phyloP scores from a whole-genome alignment of 2,329 filamentous ascomycete species.

The Aspergillus ochraceoroseus region DNA sequence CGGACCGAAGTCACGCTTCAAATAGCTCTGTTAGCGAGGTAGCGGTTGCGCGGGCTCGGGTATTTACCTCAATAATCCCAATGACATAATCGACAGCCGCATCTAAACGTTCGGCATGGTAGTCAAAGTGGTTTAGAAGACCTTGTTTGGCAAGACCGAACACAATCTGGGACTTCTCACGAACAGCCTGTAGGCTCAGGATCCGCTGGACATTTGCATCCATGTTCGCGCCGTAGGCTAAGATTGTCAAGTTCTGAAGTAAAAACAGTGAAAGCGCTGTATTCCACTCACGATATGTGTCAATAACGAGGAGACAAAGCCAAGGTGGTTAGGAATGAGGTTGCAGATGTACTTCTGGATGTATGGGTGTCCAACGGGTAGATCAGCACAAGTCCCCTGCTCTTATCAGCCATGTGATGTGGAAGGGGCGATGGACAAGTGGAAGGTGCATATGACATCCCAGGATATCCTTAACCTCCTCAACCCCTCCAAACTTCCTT shows the following conservation, averaged over 20 bases:
- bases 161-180: constrained; percentile 26
- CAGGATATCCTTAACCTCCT: too few relatives aligned
- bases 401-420: constrained; percentile 9
- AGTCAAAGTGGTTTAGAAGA: constrained; percentile 43
- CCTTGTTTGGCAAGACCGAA: constrained; percentile 38
- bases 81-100: constrained; percentile 44
- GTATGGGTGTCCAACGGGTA: constrained; percentile 3
- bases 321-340: not conserved
- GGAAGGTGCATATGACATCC: not conserved
- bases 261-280: too few relatives aligned
- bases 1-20: constrained; percentile 50
- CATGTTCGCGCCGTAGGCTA: constrained; percentile 11
- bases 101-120: constrained; percentile 38
- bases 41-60: too few relatives aligned
- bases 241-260: too few relatives aligned
- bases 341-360: not conserved
- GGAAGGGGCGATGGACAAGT: not conserved
- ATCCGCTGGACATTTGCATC: constrained; percentile 25
- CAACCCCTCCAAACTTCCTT: too few relatives aligned
- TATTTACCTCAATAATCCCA: constrained; percentile 42
- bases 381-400: constrained; percentile 6
- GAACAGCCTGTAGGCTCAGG: constrained; percentile 29
- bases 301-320: not conserved
- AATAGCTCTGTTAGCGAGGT: too few relatives aligned
- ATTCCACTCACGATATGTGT: too few relatives aligned